phyloP scores from a whole-genome alignment of 352 stramenopile species.

The Aphanomyces stellatus region DNA sequence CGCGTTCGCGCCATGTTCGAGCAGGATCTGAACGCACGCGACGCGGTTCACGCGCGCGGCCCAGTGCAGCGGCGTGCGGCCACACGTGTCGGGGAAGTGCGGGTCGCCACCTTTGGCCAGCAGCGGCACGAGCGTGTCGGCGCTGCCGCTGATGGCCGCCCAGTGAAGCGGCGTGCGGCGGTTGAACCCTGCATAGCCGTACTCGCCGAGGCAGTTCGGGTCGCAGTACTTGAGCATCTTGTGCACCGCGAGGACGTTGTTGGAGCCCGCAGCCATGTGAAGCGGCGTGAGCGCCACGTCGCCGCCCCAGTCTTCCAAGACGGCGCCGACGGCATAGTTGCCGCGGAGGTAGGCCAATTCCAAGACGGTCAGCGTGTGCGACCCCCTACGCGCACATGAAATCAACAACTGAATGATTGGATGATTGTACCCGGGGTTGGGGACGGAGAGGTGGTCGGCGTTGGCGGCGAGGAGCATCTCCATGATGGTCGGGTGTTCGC shows the following conservation, averaged over 20 bases:
- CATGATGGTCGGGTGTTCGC: conserved; percentile 55
- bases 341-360: conserved; percentile 68
- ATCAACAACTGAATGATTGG: no score
- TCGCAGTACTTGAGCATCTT: conserved; percentile 53
- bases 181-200: conserved; percentile 74
- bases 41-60: conserved; percentile 51
- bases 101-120: conserved; percentile 52
- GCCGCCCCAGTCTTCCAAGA: conserved; percentile 69
- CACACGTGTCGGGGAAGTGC: conserved; percentile 66
- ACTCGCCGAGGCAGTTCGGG: conserved; percentile 63
- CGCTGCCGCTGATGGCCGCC: conserved; percentile 55
- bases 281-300: conserved; percentile 76
- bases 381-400: no score
- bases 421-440: conserved; percentile 68
- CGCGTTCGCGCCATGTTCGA: conserved; percentile 32
- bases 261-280: conserved; percentile 48
- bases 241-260: conserved; percentile 44
- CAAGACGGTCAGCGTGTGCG: conserved; percentile 68
- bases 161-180: conserved; percentile 71
- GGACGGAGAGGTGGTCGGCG: conserved; percentile 53
- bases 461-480: conserved; percentile 51
- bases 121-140: conserved; percentile 52
- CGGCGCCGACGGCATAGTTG: conserved; percentile 65
- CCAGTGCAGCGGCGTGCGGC: conserved; percentile 70
- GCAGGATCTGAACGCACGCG: conserved; percentile 40